Base-by-base conservation (phyloP, 257 asterid genomes). In the Ilex aquifolium region DNA sequence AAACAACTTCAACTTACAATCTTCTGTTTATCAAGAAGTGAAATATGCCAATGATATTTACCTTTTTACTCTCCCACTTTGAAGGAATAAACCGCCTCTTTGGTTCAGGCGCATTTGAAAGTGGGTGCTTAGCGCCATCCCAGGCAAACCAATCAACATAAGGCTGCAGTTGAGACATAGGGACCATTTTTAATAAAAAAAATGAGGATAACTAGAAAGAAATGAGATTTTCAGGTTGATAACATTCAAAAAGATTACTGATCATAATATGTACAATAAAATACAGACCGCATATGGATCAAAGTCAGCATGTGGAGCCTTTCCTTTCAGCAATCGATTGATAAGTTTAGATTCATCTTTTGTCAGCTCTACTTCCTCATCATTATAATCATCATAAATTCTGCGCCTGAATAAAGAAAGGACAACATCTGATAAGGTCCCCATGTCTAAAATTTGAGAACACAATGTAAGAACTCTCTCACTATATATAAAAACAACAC, bases 71-170 rank as follows among this genome's bases (percentile, higher is more conserved):
- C 81, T 93, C 99, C 96, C 86, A 87, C 79, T 85, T 89, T 49
- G 99, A 93, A 60, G 90, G 96, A 75, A 81, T 81, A 80, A 93
- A 93, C 61, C 99, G 99, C 31, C 99, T 83, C 83, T 93, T 93
- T 54, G 99, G 99, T 80, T 93, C 99, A 9, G 99, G 97, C 13
- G 95, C 95, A 79, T 80, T 84, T 40, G 96, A 87, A 57, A 93
- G 77, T 39, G 99, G 97, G 72, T 90, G 97, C 60, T 81, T 84
- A 12, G 95, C 84, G 36, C 76, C 84, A 60, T 87, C 96, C 86
- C 89, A 78, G 51, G 65, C 61, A 68, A 93, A 87, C 91, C 90
- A 93, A 74, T 93, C 99, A 77, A 85, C 82, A 76, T 88, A 82
- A 55, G 81, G 80, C 99, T 93, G 96, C 77, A 75, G 44, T 14